Percentiles rank a stretch among this genome's conserved stretches.
These are phyloP conservation scores for Coemansia asiatica DNA, from an alignment of 192 early-diverging fungal species.

Conservation along the genomic window DNA sequence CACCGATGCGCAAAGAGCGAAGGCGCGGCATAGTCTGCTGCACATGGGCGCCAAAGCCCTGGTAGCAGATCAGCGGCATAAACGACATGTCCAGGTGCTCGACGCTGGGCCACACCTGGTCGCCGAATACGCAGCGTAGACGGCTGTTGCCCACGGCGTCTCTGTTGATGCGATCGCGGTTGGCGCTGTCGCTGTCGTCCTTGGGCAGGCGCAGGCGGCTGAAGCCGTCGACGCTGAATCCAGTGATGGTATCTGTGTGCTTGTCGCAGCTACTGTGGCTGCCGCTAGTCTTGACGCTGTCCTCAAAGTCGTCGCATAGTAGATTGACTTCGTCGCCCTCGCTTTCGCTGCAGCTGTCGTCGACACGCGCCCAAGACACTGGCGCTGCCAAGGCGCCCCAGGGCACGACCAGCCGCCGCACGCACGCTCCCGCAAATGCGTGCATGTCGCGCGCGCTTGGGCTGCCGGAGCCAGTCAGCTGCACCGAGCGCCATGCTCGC, in stretches of 20 bases:
- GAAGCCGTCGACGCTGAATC: slow-evolving; percentile 18
- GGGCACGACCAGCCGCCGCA: slow-evolving; percentile 26
- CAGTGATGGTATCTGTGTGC: slow-evolving; percentile 1
- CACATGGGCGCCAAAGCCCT: slow-evolving; percentile 29
- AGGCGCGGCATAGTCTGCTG: slow-evolving; percentile 29
- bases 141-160: slow-evolving; percentile 4
- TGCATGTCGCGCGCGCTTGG: slow-evolving; percentile 12
- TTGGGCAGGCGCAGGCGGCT: too few relatives aligned
- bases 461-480: slow-evolving; percentile 17
- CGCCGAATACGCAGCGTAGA: slow-evolving; percentile 31
- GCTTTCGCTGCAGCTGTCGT: background rate
- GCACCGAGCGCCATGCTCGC: slow-evolving; percentile 26
- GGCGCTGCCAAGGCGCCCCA: slow-evolving; percentile 42
- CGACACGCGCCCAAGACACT: slow-evolving; percentile 15
- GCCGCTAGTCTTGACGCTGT: too few relatives aligned
- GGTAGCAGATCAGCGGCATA: slow-evolving; percentile 46
- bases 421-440: slow-evolving; percentile 19
- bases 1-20: slow-evolving; percentile 33
- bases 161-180: background rate
- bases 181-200: too few relatives aligned
- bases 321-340: background rate
- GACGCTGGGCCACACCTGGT: slow-evolving; percentile 25
- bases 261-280: background rate
- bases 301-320: too few relatives aligned
- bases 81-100: slow-evolving; percentile 44